These are phyloP conservation scores for Globisporangium rhizosaccharum DNA, from an alignment of 352 stramenopile genomes.

Conservation along the genomic window DNA sequence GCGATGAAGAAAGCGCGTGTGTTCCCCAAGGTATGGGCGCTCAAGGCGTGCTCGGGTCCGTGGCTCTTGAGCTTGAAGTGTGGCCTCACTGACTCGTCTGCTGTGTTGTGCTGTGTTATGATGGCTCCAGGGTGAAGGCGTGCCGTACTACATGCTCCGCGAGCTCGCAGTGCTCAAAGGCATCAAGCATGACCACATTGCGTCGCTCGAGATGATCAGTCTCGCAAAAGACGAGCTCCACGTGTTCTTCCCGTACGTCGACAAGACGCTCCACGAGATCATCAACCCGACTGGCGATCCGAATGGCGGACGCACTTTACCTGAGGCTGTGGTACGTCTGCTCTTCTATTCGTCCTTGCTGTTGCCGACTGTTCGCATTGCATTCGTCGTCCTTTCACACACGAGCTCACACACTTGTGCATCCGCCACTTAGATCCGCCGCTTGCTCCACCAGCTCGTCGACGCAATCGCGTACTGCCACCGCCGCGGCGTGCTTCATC, in stretches of 20 bases:
- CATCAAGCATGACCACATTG: conserved; percentile 87
- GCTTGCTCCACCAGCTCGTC: conserved; percentile 81
- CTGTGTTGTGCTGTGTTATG: background rate
- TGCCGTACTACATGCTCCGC: conserved; percentile 92
- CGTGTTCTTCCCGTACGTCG: conserved; percentile 89
- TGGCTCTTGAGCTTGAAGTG: background rate
- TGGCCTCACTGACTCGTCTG: conserved; percentile 3
- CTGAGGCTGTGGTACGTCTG: conserved; percentile 59
- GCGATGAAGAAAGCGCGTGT: conserved; percentile 87
- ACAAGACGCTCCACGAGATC: conserved; percentile 88
- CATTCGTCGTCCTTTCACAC: background rate
- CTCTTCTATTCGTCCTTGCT: background rate
- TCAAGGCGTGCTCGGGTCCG: background rate
- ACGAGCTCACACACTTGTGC: too few species aligned
- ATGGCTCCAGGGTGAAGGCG: conserved; percentile 65
- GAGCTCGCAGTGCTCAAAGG: conserved; percentile 86
- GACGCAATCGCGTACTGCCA: conserved; percentile 88
- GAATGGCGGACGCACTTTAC: conserved; percentile 65
- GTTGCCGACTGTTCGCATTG: too few species aligned
- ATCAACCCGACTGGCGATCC: conserved; percentile 87
- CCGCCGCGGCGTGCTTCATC: conserved; percentile 80
- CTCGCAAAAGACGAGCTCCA: conserved; percentile 84
- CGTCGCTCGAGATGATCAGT: conserved; percentile 83
- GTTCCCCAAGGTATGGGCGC: conserved; percentile 64
- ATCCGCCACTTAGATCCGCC: conserved; percentile 39